Base-by-base conservation (phyloP, 2,329 filamentous ascomycete genomes). In the Aureobasidium zeae region DNA sequence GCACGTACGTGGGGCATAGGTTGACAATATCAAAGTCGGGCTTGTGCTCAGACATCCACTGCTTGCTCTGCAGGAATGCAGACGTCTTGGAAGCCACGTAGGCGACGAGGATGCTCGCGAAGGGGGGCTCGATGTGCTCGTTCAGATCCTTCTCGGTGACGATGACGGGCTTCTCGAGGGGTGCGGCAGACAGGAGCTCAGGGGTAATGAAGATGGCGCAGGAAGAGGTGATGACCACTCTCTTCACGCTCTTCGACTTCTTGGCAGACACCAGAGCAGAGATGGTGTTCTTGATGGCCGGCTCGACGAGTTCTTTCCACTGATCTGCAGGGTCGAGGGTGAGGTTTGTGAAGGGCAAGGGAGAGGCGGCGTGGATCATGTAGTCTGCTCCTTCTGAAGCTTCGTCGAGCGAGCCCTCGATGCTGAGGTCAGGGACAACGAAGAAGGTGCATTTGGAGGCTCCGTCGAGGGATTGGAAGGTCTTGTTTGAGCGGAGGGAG, bases 151-250 rank as follows among this genome's bases (percentile, higher is more conserved):
- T 47, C 5, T 50, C 49, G 1, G 20, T 38, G 45, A 48, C 38
- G 8, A 41, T 24, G 3, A 48, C 43, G 36, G 26, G 46, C 6
- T 37, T 16, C 5, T 48, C 43, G 11, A 41, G 42, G 21, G 34
- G 33, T 2, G 25, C 38, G 17, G 28, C 17, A n/a, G n/a, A n/a
- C 12, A 45, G 28, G 10, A 46, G 24, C 11, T 48, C 30, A 20
- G 51, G 34, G 8, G 48, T 45, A 6, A 51, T 46, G 13, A 55
- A 45, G 21, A 53, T 47, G 20, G 50, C 46, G 31, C 51, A 46
- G 26, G 52, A 57, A 13, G 51, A 52, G 10, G 68, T 70, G 37
- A 71, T 64, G 13, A 70, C 61, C 7, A 71, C 51, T 11, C 63
- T 58, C 44, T 60, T 56, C n/a, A 71, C 56, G 0, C 52, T 57